Evolutionary conservation across 768 basidiomycete genomes (phyloP).

Genomic region (Collybiopsis confluens): DNA sequence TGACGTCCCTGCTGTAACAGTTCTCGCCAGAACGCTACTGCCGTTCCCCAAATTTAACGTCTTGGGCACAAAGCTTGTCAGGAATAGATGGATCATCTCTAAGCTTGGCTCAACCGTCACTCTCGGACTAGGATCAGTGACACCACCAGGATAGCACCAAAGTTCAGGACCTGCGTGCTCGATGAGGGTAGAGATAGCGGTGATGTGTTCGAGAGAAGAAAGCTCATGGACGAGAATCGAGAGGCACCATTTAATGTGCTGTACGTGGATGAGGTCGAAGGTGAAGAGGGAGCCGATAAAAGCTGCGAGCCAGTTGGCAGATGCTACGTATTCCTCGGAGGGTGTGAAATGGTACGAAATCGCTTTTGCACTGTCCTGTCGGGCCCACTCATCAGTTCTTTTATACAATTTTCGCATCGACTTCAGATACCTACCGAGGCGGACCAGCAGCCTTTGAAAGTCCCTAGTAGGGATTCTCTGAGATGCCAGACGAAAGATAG

Average conservation of each 20-base stretch:
- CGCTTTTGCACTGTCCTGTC: conserved; percentile 14
- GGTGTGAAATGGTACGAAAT: conserved; percentile 14
- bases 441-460: conserved; percentile 21
- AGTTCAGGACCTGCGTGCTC: conserved; percentile 16
- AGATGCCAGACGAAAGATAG: conserved; percentile 22
- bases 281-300: conserved; percentile 27
- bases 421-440: conserved; percentile 20
- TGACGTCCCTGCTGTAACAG: background rate
- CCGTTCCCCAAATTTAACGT: conserved; percentile 1
- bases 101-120: background rate
- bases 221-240: conserved; percentile 18
- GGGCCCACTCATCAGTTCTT: background rate
- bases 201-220: conserved; percentile 22
- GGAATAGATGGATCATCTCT: conserved; percentile 1
- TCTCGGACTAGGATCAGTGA: background rate
- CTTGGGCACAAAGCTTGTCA: background rate
- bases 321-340: conserved; percentile 15
- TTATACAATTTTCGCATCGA: too few species aligned
- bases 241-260: conserved; percentile 18
- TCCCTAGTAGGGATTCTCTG: conserved; percentile 17
- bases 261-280: conserved; percentile 15
- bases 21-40: background rate
- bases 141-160: conserved; percentile 15
- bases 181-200: conserved; percentile 18
- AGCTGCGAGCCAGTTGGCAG: conserved; percentile 17